Conservation (phyloP, 2,329 filamentous ascomycete species). For the Fusarium floridanum region DNA sequence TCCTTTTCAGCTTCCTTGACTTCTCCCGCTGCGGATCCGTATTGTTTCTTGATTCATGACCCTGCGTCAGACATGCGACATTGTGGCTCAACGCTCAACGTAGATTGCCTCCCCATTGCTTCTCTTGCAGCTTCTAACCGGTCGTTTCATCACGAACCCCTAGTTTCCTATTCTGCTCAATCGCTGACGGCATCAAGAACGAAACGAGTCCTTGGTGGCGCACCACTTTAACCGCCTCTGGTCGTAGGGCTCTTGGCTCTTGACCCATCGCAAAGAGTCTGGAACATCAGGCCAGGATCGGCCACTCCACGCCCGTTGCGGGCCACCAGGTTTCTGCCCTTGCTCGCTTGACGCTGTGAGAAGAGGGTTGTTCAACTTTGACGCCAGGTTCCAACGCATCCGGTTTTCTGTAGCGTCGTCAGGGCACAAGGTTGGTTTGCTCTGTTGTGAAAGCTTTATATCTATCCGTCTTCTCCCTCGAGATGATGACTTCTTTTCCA, state of each 20-base stretch:
- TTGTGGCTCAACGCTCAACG: conserved; percentile 35
- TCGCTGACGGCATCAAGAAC: not conserved
- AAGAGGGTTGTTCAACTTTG: conserved; percentile 18
- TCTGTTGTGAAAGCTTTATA: conserved; percentile 17
- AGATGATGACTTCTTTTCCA: conserved; percentile 9
- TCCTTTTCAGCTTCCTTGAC: not conserved
- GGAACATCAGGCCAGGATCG: conserved; percentile 34
- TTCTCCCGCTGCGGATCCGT: not conserved
- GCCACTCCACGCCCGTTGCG: conserved; percentile 34
- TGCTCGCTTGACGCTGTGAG: conserved; percentile 1
- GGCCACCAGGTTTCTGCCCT: conserved; percentile 4
- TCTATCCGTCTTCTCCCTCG: conserved; percentile 17
- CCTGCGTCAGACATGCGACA: conserved; percentile 8
- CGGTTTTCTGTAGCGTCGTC: not conserved
- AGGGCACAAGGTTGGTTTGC: not conserved
- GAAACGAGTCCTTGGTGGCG: conserved; percentile 18
- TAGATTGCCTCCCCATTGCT: conserved; percentile 22
- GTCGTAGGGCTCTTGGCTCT: not conserved
- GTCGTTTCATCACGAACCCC: conserved; percentile 28
- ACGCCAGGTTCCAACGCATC: conserved; percentile 31
- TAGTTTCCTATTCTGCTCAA: conserved; percentile 6
- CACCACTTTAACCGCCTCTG: conserved; percentile 31
- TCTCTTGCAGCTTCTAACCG: conserved; percentile 8
- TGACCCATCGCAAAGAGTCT: conserved; percentile 14
- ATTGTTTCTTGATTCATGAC: conserved; percentile 18